phyloP scores from a whole-genome alignment of 1,284 basidiomycete genomes.

The Pseudozyma flocculosa region DNA sequence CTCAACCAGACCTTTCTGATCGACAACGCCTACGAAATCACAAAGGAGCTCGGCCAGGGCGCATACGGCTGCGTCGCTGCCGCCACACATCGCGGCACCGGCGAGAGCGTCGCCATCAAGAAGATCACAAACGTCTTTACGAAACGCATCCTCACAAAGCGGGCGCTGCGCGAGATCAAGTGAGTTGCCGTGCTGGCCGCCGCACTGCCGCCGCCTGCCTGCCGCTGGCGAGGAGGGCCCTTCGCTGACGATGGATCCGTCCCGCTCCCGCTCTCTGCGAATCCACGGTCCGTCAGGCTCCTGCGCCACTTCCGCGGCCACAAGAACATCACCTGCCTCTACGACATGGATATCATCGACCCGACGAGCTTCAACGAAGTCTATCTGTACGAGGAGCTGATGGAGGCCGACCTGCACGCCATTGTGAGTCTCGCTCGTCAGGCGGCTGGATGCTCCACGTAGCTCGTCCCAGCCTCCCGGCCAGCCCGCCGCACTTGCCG shows the following conservation, averaged over 20 bases:
- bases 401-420: slow-evolving; percentile 99
- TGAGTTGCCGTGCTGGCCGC: slow-evolving; percentile 8
- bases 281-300: slow-evolving; percentile 15
- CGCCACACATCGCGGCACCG: slow-evolving; percentile 53
- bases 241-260: no score
- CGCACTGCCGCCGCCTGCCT: no score
- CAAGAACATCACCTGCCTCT: slow-evolving; percentile 58
- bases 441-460: no score
- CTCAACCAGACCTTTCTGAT: slow-evolving; percentile 54
- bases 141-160: slow-evolving; percentile 56
- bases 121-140: slow-evolving; percentile 56
- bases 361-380: slow-evolving; percentile 56
- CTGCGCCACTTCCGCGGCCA: slow-evolving; percentile 56
- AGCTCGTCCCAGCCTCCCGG: no score
- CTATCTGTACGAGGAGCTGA: slow-evolving; percentile 65
- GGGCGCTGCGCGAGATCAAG: slow-evolving; percentile 57
- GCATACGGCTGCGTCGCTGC: slow-evolving; percentile 56
- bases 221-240: no score
- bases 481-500: no score
- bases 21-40: slow-evolving; percentile 53
- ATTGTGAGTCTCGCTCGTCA: slow-evolving; percentile 69
- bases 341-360: slow-evolving; percentile 58
- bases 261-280: not conserved
- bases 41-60: slow-evolving; percentile 55
- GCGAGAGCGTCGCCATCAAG: slow-evolving; percentile 57